These are phyloP conservation scores for Fraxinus nigra DNA, from an alignment of 305 asterid genomes.

Conservation along the genomic window DNA sequence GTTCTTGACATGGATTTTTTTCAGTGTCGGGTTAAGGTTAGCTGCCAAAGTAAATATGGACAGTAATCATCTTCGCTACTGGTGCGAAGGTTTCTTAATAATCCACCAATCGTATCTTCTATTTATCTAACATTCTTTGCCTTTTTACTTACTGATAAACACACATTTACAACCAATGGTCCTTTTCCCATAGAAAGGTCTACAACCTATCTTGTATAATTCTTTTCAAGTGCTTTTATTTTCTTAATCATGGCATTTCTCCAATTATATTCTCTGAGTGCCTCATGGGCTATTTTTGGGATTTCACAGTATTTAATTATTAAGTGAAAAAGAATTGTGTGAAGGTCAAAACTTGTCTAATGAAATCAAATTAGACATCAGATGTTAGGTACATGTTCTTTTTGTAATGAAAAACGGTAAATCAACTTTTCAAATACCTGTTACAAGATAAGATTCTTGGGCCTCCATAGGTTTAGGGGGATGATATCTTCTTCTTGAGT, in stretches of 20 bases:
- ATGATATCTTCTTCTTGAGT: background rate
- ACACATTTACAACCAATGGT: background rate
- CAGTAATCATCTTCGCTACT: background rate
- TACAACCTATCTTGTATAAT: background rate
- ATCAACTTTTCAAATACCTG: background rate
- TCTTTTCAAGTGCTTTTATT: background rate
- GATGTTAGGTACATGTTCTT: background rate
- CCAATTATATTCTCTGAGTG: background rate
- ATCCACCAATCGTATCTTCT: background rate
- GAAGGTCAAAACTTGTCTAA: background rate
- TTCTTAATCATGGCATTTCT: background rate
- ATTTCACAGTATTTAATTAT: background rate
- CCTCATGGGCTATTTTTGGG: background rate
- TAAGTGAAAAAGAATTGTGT: background rate
- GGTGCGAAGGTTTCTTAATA: background rate
- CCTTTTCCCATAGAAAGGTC: background rate
- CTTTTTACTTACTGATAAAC: background rate
- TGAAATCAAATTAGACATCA: background rate
- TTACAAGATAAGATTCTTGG: background rate
- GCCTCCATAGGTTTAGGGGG: background rate
- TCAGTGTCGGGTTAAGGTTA: background rate
- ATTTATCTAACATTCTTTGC: background rate
- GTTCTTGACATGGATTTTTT: background rate
- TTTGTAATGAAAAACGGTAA: background rate
- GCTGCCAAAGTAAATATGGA: background rate